Percentiles rank a stretch among this genome's conserved stretches.
Conservation (phyloP, 371 early-diverging fungal species). For the Mucor saturninus region DNA sequence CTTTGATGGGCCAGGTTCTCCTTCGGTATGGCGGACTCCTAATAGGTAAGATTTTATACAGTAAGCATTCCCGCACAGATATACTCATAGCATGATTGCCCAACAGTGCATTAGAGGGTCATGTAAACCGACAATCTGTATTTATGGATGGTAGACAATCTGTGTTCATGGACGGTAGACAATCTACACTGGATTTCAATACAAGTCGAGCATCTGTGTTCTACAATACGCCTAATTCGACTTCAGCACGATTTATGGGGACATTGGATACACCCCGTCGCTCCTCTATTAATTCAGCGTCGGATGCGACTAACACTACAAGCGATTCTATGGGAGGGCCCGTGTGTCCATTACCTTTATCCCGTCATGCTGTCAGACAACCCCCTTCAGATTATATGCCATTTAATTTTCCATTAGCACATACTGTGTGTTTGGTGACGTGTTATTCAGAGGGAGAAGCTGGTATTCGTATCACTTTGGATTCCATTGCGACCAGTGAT, state of each 20-base stretch:
- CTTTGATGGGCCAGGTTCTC: conserved; percentile 36
- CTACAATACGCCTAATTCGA: conserved; percentile 9
- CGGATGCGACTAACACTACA: conserved; percentile 27
- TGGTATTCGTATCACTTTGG: conserved; percentile 91
- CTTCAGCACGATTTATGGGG: conserved; percentile 32
- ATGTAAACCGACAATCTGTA: conserved; percentile 18
- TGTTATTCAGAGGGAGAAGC: conserved; percentile 93
- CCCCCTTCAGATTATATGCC: conserved; percentile 64
- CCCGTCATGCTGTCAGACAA: conserved; percentile 43
- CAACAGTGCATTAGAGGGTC: conserved; percentile 18
- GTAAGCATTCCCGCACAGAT: no score
- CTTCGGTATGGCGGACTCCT: conserved; percentile 42
- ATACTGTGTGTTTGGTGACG: conserved; percentile 81
- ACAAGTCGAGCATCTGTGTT: conserved; percentile 21
- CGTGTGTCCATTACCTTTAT: conserved; percentile 46
- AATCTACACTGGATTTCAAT: conserved; percentile 13
- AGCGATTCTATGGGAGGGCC: conserved; percentile 9
- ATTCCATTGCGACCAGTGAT: conserved; percentile 91
- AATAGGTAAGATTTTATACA: conserved; percentile 24
- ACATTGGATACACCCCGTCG: conserved; percentile 30
- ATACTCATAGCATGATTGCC: no score
- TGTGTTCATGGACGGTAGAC: conserved; percentile 11
- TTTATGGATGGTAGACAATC: conserved; percentile 6
- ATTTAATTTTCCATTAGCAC: conserved; percentile 71
- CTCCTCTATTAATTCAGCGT: conserved; percentile 41